Conservation (phyloP, 805 yeast species). For the Pichia kluyveri region DNA sequence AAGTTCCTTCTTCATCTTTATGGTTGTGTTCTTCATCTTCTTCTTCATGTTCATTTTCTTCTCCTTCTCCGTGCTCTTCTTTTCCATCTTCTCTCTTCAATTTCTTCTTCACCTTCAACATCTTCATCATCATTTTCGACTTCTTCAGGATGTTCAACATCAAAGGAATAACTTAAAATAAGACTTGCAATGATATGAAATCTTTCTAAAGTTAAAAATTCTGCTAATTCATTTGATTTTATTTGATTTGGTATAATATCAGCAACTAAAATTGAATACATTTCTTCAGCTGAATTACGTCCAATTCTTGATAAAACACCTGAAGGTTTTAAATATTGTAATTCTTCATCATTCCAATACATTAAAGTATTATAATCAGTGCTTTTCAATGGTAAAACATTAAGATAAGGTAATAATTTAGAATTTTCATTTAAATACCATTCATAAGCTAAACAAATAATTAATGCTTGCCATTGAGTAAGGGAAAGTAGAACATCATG, state of each 20-base stretch:
- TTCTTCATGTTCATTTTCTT: conserved; percentile 24
- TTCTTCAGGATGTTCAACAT: conserved; percentile 41
- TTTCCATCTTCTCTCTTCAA: conserved; percentile 9
- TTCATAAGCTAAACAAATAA: conserved; percentile 60
- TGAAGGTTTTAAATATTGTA: conserved; percentile 56
- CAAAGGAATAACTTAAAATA: conserved; percentile 88
- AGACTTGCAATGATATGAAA: conserved; percentile 70
- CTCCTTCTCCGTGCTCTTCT: conserved; percentile 28
- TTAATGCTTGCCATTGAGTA: conserved; percentile 72
- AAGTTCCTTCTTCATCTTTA: conserved; percentile 22
- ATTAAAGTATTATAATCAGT: conserved; percentile 54
- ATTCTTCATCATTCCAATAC: conserved; percentile 68
- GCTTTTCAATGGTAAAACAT: conserved; percentile 47
- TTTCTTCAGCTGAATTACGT: conserved; percentile 49
- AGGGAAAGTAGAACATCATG: conserved; percentile 31
- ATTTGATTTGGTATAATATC: conserved; percentile 28
- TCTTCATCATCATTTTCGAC: conserved; percentile 26
- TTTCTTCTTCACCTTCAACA: conserved; percentile 16
- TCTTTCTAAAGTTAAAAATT: conserved; percentile 37
- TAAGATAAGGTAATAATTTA: conserved; percentile 63
- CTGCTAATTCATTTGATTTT: conserved; percentile 25
- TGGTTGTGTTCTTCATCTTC: conserved; percentile 12
- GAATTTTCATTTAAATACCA: conserved; percentile 36
- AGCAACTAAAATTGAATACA: conserved; percentile 42
- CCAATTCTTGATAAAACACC: conserved; percentile 65